A percentile compares a stretch with the other conserved stretches of the same genome.
phyloP scores from a whole-genome alignment of 2,329 filamentous ascomycete genomes.

The Colletotrichum cereale region DNA sequence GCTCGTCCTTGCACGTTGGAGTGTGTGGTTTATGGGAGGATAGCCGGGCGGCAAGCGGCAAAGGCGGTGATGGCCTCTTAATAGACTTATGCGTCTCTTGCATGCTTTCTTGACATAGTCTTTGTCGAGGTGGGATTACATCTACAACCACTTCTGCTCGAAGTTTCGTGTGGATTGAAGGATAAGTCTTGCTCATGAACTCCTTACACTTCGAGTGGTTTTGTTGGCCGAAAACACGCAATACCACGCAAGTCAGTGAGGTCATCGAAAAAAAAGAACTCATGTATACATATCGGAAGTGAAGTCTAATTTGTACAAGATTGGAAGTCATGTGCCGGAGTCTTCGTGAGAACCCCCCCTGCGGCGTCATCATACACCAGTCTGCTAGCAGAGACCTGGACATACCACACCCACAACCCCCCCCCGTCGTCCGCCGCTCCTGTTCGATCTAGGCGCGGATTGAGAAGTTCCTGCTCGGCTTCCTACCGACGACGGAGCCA shows the following conservation, averaged over 20 bases:
- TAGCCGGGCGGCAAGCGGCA: constrained; percentile 65
- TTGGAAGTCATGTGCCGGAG: constrained; percentile 11
- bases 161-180: neutral
- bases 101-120: neutral
- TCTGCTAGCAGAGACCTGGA: neutral
- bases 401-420: no score
- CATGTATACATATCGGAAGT: constrained; percentile 9
- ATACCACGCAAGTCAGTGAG: neutral
- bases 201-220: no score
- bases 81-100: neutral
- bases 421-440: neutral
- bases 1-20: constrained; percentile 72
- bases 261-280: neutral
- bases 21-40: constrained; percentile 73
- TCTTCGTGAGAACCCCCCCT: constrained; percentile 9
- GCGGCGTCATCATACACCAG: neutral
- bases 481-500: constrained; percentile 12
- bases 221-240: neutral
- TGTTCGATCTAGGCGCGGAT: neutral
- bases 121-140: neutral
- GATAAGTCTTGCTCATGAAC: neutral
- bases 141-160: neutral
- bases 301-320: constrained; percentile 17
- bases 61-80: constrained; percentile 29
- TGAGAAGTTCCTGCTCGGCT: constrained; percentile 29